Conservation (phyloP, 192 early-diverging fungal species). For the Geranomyces michiganensis region DNA sequence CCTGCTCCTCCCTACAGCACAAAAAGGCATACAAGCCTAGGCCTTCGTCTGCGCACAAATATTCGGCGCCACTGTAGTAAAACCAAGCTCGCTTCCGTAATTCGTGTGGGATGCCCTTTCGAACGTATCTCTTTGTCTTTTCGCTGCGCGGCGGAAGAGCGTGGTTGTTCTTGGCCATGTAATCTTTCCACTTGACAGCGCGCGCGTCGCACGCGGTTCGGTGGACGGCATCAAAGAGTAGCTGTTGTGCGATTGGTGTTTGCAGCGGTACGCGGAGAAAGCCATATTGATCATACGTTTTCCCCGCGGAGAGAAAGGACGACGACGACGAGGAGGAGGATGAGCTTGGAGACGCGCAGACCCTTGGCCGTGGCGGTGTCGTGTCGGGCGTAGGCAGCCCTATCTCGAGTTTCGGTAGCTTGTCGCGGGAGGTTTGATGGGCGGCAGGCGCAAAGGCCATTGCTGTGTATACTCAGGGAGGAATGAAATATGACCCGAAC, state of each 20-base stretch:
- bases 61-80: constrained; percentile 71
- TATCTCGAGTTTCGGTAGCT: neutral
- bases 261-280: neutral
- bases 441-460: no score
- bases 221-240: constrained; percentile 34
- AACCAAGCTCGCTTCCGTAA: constrained; percentile 72
- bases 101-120: constrained; percentile 77
- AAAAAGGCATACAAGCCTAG: constrained; percentile 62
- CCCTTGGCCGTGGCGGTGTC: neutral
- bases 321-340: constrained; percentile 1
- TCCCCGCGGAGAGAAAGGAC: no score
- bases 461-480: no score
- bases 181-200: constrained; percentile 36
- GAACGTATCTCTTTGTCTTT: constrained; percentile 72
- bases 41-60: constrained; percentile 51
- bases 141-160: neutral
- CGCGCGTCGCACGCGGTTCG: constrained; percentile 20
- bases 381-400: neutral
- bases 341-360: neutral
- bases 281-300: constrained; percentile 14
- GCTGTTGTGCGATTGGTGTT: neutral
- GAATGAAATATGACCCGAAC: no score
- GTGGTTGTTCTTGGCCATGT: constrained; percentile 20
- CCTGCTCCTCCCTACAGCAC: constrained; percentile 42
- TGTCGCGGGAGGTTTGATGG: neutral